Evolutionary conservation across 1,284 basidiomycete species (phyloP), one percentile per base, ranked within the genome.

Genomic region (Coniferiporia sulphurascens): DNA sequence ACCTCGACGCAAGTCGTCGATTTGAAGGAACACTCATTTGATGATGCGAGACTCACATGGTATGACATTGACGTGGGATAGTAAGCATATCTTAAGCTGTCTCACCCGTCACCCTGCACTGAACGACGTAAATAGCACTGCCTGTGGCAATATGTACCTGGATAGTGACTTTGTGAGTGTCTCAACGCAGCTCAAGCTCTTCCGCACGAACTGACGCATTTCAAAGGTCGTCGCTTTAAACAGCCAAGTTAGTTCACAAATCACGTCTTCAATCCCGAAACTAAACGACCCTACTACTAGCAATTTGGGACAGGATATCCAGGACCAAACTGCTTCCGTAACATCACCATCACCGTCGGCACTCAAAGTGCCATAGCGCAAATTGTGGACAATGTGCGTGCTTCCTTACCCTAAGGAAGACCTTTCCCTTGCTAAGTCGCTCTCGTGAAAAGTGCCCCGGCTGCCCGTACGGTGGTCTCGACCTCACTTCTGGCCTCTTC

Each of bases 401-500:
- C 41, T 35, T 45, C 45, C 43, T 27, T 49, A 34, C 53, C 48
- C 54, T 61, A 27, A 32, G 32, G 48, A 48, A 58, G 10, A 12
- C 19, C 43, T 21, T 19, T 49, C 61, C 27, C 35, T 48, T 21
- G 44, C 48, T 58, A 12, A 13, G 15, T 46, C 27, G 22, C 49
- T 62, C 43, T 45, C 50, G 48, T 58, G 46, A 36, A 49, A 52
- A 88, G 82, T 92, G 90, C 71, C 81, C 81, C 55, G 84, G 80
- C 38, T 94, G 91, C 70, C 82, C 83, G 1, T 79, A 71, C 45
- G 85, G 82, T 43, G 90, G 82, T 43, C 82, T 96, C 60, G 60
- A 62, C 48, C 52, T 62, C 10, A 55, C 56, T 4, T 22, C 32
- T 12, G 52, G 49, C 1, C 52, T 58, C 9, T 62, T 62, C 52